Evolutionary conservation across 2,329 filamentous ascomycete species (phyloP).

Genomic region (Plenodomus biglobosus): DNA sequence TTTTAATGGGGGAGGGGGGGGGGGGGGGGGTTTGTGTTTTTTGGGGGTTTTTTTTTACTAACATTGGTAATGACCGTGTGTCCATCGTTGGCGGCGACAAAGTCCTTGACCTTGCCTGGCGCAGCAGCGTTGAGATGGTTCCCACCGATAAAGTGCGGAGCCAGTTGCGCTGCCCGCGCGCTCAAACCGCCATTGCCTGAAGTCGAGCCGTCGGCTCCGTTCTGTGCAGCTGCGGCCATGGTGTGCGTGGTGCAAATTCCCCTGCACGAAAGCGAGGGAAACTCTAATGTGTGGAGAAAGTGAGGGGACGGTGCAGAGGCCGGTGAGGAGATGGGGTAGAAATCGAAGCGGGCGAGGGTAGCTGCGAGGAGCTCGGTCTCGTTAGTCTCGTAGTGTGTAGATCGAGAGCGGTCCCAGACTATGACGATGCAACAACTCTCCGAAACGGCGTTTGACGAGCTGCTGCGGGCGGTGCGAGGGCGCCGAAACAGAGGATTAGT

Average conservation of each 20-base stretch:
- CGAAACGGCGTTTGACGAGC: slow-evolving; percentile 6
- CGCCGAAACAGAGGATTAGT: slow-evolving; percentile 24
- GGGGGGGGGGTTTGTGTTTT: too few species aligned
- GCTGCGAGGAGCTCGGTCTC: slow-evolving; percentile 24
- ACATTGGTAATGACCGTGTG: slow-evolving; percentile 99
- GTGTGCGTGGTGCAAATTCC: slow-evolving; percentile 26
- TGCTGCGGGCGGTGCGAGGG: slow-evolving; percentile 21
- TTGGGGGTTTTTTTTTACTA: slow-evolving; percentile 45
- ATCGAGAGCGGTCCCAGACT: slow-evolving; percentile 11
- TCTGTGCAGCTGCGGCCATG: slow-evolving; percentile 40
- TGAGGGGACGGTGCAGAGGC: slow-evolving; percentile 5
- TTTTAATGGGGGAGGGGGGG: too few species aligned
- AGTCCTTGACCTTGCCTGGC: slow-evolving; percentile 90
- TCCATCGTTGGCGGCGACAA: slow-evolving; percentile 83
- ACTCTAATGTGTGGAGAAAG: slow-evolving; percentile 13
- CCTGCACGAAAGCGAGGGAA: slow-evolving; percentile 24
- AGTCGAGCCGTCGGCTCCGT: slow-evolving; percentile 46
- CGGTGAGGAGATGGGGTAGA: slow-evolving; percentile 1
- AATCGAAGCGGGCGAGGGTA: slow-evolving; percentile 10
- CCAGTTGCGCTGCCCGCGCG: slow-evolving; percentile 77
- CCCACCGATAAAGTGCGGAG: slow-evolving; percentile 94
- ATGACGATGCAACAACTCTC: slow-evolving; percentile 3
- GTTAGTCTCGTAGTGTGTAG: slow-evolving; percentile 18
- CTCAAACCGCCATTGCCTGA: slow-evolving; percentile 55
- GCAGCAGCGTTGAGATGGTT: slow-evolving; percentile 81